These are phyloP conservation scores for Phialemoniopsis sp. DNA, from an alignment of 2,329 filamentous ascomycete genomes.

Conservation along the genomic window DNA sequence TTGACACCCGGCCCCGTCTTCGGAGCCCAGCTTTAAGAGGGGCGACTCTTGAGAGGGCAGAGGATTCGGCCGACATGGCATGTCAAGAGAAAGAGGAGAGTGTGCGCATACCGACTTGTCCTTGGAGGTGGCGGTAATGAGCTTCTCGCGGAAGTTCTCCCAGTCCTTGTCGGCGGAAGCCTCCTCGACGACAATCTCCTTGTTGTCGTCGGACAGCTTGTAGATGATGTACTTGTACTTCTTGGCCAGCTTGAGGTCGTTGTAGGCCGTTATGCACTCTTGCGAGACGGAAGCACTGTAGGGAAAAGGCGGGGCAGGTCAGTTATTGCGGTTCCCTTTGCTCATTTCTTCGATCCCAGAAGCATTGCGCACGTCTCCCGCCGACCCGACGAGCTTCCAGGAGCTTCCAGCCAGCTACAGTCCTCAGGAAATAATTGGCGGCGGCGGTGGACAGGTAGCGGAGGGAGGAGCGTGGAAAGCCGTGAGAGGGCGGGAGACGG, in stretches of 20 bases:
- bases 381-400: too few relatives aligned
- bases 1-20: too few relatives aligned
- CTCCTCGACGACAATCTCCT: conserved; percentile 77
- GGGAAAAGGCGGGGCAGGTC: conserved; percentile 1
- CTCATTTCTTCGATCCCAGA: too few relatives aligned
- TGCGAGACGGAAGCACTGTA: conserved; percentile 65
- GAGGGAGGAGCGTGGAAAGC: background rate
- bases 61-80: too few relatives aligned
- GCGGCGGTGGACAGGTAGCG: background rate
- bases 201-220: conserved; percentile 81
- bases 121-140: conserved; percentile 70
- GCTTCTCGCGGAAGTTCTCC: conserved; percentile 71
- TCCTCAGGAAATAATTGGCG: too few relatives aligned
- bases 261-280: conserved; percentile 70
- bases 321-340: conserved; percentile 3
- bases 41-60: too few relatives aligned
- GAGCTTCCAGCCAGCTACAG: too few relatives aligned
- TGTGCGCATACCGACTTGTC: conserved; percentile 55
- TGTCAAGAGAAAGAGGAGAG: conserved; percentile 3
- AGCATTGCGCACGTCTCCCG: too few relatives aligned
- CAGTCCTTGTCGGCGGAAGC: conserved; percentile 64
- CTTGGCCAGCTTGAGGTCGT: conserved; percentile 80
- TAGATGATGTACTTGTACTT: conserved; percentile 83
- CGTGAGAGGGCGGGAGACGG: conserved; percentile 3
- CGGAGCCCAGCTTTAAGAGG: too few relatives aligned